Base-by-base conservation (phyloP, 176 grass and related monocot genomes). In the Triticum urartu region DNA sequence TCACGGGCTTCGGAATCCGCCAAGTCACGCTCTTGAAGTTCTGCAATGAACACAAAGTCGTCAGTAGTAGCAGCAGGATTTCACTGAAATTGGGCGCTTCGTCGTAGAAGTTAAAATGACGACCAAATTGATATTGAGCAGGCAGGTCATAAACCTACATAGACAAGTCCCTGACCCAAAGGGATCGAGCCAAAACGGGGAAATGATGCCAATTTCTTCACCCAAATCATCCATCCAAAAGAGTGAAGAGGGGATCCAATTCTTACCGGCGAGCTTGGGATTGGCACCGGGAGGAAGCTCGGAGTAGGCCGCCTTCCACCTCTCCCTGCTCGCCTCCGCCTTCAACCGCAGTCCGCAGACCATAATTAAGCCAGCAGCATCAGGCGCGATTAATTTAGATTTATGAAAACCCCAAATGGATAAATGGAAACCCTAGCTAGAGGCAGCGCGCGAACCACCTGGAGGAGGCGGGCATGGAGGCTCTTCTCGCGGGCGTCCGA, bases 201-300 rank as follows among this genome's bases (percentile, higher is more conserved):
- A 82, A 1, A 13, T 64, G 61, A 13, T 28, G 10, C 24, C 62
- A 13, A 6, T 9, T 13, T 28, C 38, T 40, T 40, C 38, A 83
- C 25, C 62, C 62, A 64, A 54, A 18, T 54, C 50, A 26, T 11
- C 5, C 61, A 14, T 6, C 61, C n/a, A 62, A 26, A 63, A 26
- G n/a, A 25, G 11, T 1, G 10, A 64, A 28, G 11, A 32, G 28
- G 62, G 13, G 20, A 21, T 40, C 38, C 38, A 40, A 61, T 40
- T 48, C 47, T 52, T 7, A 68, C 66, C 66, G 1, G 32, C 15
- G 66, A 68, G 30, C 28, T 68, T 68, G 15, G 66, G 66, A 34
- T 68, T 88, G 14, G 90, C 75, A 15, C 79, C 83, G 74, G 28
- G 3, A 42, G 66, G 45, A 9, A 81, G 30, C 64, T 77, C 64